A percentile compares a stretch with the other conserved stretches of the same genome.
Conservation (phyloP, 1,139 yeast genomes). For the Lizanozyma gosingica region DNA sequence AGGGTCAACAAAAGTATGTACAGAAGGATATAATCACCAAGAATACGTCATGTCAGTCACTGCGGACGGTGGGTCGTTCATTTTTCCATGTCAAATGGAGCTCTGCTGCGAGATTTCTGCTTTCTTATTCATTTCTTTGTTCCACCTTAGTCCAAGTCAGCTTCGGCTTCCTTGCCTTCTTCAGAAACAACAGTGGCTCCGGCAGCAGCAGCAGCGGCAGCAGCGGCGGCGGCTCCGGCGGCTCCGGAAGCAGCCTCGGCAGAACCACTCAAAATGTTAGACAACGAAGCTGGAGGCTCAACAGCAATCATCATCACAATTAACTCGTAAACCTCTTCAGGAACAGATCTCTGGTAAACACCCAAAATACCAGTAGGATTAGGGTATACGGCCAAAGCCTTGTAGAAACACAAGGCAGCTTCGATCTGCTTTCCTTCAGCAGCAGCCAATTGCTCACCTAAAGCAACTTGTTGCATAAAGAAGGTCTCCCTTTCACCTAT, state of each 20-base stretch:
- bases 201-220: slow-evolving; percentile 2
- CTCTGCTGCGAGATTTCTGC: background rate
- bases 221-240: slow-evolving; percentile 8
- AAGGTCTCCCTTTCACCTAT: slow-evolving; percentile 62
- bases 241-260: slow-evolving; percentile 8
- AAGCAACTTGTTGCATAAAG: slow-evolving; percentile 76
- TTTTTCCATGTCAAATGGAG: background rate
- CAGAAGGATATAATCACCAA: background rate
- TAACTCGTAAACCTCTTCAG: slow-evolving; percentile 71
- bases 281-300: slow-evolving; percentile 77
- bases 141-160: slow-evolving; percentile 27
- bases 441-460: slow-evolving; percentile 67
- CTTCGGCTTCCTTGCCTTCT: slow-evolving; percentile 12
- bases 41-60: background rate
- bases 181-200: slow-evolving; percentile 10
- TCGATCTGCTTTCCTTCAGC: slow-evolving; percentile 56
- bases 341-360: slow-evolving; percentile 82
- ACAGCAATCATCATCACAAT: slow-evolving; percentile 84
- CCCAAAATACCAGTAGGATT: slow-evolving; percentile 86
- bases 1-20: background rate
- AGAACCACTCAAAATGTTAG: slow-evolving; percentile 50
- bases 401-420: slow-evolving; percentile 86
- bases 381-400: slow-evolving; percentile 91
- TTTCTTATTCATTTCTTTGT: background rate
- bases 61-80: too few relatives aligned